Evolutionary conservation across 2,329 filamentous ascomycete species (phyloP).

Genomic region (Diaporthe destruens): DNA sequence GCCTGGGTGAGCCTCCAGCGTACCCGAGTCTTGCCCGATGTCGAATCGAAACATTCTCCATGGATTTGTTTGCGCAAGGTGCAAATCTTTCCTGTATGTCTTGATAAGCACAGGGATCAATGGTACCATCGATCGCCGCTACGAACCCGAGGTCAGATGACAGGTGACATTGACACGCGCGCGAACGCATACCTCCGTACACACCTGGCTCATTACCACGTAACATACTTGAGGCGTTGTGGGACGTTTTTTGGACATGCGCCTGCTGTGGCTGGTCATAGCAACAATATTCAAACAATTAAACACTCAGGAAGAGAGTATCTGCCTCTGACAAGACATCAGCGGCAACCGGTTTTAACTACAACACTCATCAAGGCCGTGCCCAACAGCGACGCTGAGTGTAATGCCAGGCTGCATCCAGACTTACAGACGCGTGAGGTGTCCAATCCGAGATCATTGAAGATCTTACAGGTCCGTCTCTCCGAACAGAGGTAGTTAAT

Average conservation of each 20-base stretch:
- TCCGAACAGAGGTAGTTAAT: no score
- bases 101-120: conserved; percentile 1
- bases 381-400: not conserved
- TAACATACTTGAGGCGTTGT: not conserved
- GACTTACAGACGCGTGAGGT: no score
- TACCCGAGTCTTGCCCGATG: not conserved
- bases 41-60: not conserved
- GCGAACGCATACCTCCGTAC: not conserved
- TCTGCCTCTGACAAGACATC: not conserved
- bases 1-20: not conserved
- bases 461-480: no score
- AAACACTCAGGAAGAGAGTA: not conserved
- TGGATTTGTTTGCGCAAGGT: not conserved
- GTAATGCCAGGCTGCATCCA: no score
- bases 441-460: no score
- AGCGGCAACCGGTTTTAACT: not conserved
- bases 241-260: not conserved
- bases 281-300: not conserved
- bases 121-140: conserved; percentile 2
- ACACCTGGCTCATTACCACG: not conserved
- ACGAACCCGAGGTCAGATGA: not conserved
- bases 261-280: not conserved
- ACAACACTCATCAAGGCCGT: not conserved
- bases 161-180: not conserved
- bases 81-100: not conserved